Conservation (phyloP, 768 basidiomycete genomes). For the Crucibulum laeve region DNA sequence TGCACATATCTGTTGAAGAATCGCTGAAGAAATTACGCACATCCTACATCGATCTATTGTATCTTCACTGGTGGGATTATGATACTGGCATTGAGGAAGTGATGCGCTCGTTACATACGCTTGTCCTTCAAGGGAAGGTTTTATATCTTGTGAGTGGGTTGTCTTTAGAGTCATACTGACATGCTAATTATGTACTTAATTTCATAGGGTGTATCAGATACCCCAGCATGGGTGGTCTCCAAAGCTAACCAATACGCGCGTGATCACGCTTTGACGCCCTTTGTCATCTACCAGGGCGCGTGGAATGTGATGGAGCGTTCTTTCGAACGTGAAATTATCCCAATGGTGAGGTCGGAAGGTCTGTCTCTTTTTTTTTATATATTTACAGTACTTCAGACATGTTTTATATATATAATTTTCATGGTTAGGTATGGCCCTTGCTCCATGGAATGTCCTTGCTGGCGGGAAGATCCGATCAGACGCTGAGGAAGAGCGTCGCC, state of each 20-base stretch:
- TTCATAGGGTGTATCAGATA: conserved; percentile 6
- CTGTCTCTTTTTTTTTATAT: conserved; percentile 9
- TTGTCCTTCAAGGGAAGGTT: conserved; percentile 50
- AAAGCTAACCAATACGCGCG: conserved; percentile 10
- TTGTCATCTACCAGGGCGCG: conserved; percentile 9
- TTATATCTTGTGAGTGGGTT: conserved; percentile 28
- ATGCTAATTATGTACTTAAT: not conserved
- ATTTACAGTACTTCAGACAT: not conserved
- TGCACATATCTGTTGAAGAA: conserved; percentile 30
- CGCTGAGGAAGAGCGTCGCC: conserved; percentile 30
- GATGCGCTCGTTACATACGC: conserved; percentile 47
- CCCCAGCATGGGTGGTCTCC: conserved; percentile 6
- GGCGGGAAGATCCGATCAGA: conserved; percentile 46
- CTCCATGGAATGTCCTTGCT: no score
- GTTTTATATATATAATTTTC: not conserved
- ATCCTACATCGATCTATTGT: conserved; percentile 23
- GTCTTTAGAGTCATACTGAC: not conserved
- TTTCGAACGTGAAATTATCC: conserved; percentile 12
- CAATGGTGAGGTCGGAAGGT: conserved; percentile 30
- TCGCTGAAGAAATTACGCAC: conserved; percentile 39
- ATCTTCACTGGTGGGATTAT: conserved; percentile 44
- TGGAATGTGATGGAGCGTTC: conserved; percentile 8
- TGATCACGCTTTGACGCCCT: conserved; percentile 8
- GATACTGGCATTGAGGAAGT: conserved; percentile 48
- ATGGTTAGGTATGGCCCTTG: no score